Evolutionary conservation across 768 basidiomycete genomes (phyloP), one percentile per base, ranked within the genome.

Genomic region (Heimioporus sp.): DNA sequence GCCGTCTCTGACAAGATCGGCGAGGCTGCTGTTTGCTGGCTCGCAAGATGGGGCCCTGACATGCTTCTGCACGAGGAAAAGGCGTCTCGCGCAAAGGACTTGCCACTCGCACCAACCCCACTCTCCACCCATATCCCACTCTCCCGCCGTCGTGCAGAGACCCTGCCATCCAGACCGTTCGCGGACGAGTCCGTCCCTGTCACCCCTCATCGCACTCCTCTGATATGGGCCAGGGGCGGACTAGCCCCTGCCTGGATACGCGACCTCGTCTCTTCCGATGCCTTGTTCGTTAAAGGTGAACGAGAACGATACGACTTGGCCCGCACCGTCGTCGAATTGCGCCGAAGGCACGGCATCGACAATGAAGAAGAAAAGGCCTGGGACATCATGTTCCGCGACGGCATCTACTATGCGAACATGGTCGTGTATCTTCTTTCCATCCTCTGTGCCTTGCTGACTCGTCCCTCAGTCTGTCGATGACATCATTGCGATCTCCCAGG

Each of bases 1-100:
- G 77, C 82, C n/a, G 76, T 93, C 10, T 89, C 89, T 0, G 83
- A 92, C 69, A 95, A 92, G 72, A 90, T 97, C 50, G 94, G 94
- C 12, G 92, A 96, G 69, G 87, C 91, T 0, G 86, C 87, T 58
- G 80, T 81, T 3, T 91, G 88, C 66, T 98, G 93, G 92, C 74
- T 97, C 16, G 79, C 85, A 1, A 76, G 90, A 40, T 98, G 94
- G 94, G 90, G 85, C 0, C 65, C 71, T 12, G 93, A 97, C 63
- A 76, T 96, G 55, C 76, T 96, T n/a, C 61, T 63, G 10, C 76
- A 79, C 31, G 90, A 92, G 61, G 79, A 83, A 57, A 69, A 68
- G 38, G 56, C 56, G 10, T 39, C 54, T 36, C 52, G 41, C 16
- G 48, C 40, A 49, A 54, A 52, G 45, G 59, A 61, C n/a, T 2